These are phyloP conservation scores for Castanea mollissima DNA, from an alignment of 306 rosid genomes.

Conservation along the genomic window DNA sequence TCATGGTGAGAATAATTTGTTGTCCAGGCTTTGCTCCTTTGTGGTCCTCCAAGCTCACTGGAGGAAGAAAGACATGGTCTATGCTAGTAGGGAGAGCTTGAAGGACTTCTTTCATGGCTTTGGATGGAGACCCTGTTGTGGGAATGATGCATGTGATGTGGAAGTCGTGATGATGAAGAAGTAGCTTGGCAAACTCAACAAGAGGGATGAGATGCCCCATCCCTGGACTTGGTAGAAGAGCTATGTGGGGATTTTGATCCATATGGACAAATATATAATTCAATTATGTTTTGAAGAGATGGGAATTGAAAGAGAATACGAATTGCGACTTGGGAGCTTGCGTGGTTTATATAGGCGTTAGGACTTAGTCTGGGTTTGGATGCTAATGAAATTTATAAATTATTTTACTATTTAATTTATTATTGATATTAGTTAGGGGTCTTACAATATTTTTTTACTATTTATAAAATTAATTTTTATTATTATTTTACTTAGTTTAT, in stretches of 20 bases:
- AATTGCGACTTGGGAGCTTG: too few relatives aligned
- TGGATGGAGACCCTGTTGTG: constrained; percentile 26
- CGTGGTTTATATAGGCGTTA: too few relatives aligned
- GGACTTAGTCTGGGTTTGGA: too few relatives aligned
- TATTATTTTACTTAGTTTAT: too few relatives aligned
- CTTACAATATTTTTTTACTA: too few relatives aligned
- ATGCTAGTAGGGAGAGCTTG: constrained; percentile 30
- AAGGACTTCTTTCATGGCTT: constrained; percentile 32
- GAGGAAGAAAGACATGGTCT: constrained; percentile 32
- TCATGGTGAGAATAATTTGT: constrained; percentile 20
- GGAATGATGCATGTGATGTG: constrained; percentile 46
- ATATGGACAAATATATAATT: background rate
- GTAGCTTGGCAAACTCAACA: constrained; percentile 32
- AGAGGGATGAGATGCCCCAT: constrained; percentile 38
- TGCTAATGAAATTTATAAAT: too few relatives aligned
- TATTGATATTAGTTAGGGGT: too few relatives aligned
- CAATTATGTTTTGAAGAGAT: background rate
- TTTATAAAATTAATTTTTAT: too few relatives aligned
- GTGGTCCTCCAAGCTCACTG: constrained; percentile 10
- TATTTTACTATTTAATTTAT: too few relatives aligned
- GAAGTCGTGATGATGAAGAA: constrained; percentile 28
- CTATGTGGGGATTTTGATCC: constrained; percentile 28
- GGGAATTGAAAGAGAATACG: background rate
- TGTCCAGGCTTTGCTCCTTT: background rate
- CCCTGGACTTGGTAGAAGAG: constrained; percentile 33